phyloP scores from a whole-genome alignment of 371 early-diverging fungal species.

The Chytridium lagenaria region DNA sequence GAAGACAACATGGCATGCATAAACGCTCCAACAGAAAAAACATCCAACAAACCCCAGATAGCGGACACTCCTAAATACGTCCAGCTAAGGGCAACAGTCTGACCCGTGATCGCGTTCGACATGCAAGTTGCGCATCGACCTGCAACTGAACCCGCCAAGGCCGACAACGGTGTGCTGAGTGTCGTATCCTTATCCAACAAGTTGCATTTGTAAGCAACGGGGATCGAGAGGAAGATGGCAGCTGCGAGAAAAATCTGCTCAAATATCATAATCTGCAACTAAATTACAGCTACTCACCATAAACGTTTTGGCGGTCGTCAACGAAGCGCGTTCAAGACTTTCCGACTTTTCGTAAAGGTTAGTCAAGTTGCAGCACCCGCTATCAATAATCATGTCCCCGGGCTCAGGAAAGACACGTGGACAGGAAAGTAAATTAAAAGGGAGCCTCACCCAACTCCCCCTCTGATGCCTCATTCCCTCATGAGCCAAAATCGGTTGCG shows the following conservation, averaged over 20 bases:
- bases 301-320: not conserved
- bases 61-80: not conserved
- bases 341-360: no score
- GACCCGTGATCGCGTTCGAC: not conserved
- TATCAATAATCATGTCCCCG: no score
- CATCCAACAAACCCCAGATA: slow-evolving; percentile 6
- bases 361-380: no score
- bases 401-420: not conserved
- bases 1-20: not conserved
- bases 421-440: not conserved
- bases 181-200: not conserved
- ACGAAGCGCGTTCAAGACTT: not conserved
- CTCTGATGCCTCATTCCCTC: not conserved
- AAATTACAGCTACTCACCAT: not conserved
- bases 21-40: not conserved
- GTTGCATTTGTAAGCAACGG: not conserved
- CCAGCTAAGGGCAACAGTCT: slow-evolving; percentile 1
- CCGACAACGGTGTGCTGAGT: not conserved
- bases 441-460: not conserved
- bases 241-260: slow-evolving; percentile 1
- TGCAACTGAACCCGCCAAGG: not conserved
- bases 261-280: not conserved
- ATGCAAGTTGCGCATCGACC: slow-evolving; percentile 12
- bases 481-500: not conserved
- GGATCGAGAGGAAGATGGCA: slow-evolving; percentile 16